phyloP scores from a whole-genome alignment of 352 stramenopile genomes.

The Globisporangium cederbergense region DNA sequence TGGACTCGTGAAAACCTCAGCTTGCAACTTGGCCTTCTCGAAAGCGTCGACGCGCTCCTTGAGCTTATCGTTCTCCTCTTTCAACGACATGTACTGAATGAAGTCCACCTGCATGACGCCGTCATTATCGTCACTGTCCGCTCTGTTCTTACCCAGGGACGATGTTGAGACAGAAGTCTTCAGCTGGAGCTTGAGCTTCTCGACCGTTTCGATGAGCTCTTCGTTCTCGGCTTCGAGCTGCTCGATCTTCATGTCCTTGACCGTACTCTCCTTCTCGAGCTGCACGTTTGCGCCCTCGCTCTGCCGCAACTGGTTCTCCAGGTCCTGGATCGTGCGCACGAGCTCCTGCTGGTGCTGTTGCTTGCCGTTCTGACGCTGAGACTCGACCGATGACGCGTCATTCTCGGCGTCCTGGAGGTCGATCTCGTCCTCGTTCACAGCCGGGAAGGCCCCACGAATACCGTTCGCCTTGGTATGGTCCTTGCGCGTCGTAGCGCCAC shows the following conservation, averaged over 20 bases:
- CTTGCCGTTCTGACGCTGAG: constrained; percentile 15
- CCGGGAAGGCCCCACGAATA: constrained; percentile 11
- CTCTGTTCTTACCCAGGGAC: not conserved
- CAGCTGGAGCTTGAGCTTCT: constrained; percentile 15
- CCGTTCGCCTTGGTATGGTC: constrained; percentile 16
- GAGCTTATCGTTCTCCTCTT: constrained; percentile 47
- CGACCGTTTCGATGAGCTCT: constrained; percentile 25
- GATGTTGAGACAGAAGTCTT: not conserved
- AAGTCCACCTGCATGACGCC: constrained; percentile 54
- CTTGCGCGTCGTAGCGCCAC: constrained; percentile 16
- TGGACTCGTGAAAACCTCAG: not conserved
- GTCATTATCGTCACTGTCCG: constrained; percentile 17
- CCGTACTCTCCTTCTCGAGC: constrained; percentile 43
- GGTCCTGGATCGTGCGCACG: constrained; percentile 39
- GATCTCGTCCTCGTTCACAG: constrained; percentile 17
- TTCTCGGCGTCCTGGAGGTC: constrained; percentile 8
- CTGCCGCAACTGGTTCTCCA: constrained; percentile 51
- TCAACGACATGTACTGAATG: constrained; percentile 43
- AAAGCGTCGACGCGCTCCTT: constrained; percentile 43
- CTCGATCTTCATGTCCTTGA: constrained; percentile 46
- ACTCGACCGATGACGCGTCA: constrained; percentile 10
- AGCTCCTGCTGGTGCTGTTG: constrained; percentile 29
- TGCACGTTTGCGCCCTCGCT: constrained; percentile 54
- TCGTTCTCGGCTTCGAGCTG: constrained; percentile 35
- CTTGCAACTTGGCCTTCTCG: constrained; percentile 3